Evolutionary conservation across 176 grass and related monocot genomes (phyloP).

Genomic region (Rhynchospora breviuscula): DNA sequence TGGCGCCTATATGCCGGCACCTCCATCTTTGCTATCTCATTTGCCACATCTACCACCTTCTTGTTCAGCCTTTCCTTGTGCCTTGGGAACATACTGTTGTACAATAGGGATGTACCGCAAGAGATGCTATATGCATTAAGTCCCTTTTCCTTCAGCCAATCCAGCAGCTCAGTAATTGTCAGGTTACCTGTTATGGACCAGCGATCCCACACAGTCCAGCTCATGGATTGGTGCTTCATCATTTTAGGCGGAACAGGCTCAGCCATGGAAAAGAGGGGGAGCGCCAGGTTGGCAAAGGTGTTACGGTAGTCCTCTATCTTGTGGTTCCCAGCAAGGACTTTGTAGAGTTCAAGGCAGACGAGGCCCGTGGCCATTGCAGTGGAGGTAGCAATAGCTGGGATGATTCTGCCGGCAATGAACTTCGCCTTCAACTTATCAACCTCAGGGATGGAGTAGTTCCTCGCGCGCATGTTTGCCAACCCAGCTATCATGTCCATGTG

Average conservation of each 20-base stretch:
- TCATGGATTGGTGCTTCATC: conserved; percentile 51
- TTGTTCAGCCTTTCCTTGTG: conserved; percentile 56
- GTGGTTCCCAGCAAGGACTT: conserved; percentile 61
- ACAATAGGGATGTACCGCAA: conserved; percentile 58
- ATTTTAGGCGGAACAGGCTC: conserved; percentile 54
- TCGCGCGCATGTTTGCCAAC: conserved; percentile 75
- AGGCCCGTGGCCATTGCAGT: conserved; percentile 85
- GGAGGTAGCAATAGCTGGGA: conserved; percentile 61
- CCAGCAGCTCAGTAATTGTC: conserved; percentile 48
- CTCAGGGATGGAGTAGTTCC: conserved; percentile 68
- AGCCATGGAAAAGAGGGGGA: conserved; percentile 56
- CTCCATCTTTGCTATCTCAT: conserved; percentile 47
- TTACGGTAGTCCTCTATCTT: conserved; percentile 59
- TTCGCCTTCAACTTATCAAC: conserved; percentile 77
- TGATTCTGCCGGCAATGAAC: conserved; percentile 74
- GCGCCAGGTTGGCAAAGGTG: conserved; percentile 62
- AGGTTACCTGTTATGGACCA: conserved; percentile 63
- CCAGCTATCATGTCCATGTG: conserved; percentile 79
- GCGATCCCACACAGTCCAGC: conserved; percentile 73
- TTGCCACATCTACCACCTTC: conserved; percentile 56
- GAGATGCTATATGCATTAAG: conserved; percentile 68
- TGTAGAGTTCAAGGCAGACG: conserved; percentile 87
- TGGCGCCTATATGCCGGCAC: conserved; percentile 49
- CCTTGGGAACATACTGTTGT: conserved; percentile 61
- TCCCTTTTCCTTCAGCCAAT: conserved; percentile 57